Evolutionary conservation across 805 yeast genomes (phyloP), one percentile per base, ranked within the genome.

Genomic region (Wickerhamomyces sydowiorum): DNA sequence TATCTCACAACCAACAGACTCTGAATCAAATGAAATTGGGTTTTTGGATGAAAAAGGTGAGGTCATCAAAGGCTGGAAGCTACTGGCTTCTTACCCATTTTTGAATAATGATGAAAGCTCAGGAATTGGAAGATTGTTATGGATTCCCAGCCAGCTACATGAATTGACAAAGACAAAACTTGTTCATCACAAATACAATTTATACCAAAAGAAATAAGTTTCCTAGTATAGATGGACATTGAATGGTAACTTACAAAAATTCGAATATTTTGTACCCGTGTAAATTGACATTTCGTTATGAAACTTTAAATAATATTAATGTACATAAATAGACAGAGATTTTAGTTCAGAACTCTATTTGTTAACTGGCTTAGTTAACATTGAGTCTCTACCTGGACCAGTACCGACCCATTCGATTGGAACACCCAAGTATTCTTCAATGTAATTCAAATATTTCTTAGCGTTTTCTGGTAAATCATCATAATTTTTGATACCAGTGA

Each of bases 331-430:
- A 34, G 22, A 45, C 19, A 30, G 33, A 13, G 15, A 31, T 18
- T 12, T 20, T 15, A 36, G 13, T 14, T 18, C 14, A 22, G 28
- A 38, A 25, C 15, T 12, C 18, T 2, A 14, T 35, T 22, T 39
- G 39, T 35, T 46, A 49, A 43, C 51, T 43, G 46, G 59, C 62
- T 79, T 82, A 53, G 78, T 80, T 54, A 89, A 74, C 96, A 89
- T 90, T 29, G 90, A 80, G 43, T 85, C 95, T 71, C 98, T 86
- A 41, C 88, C 96, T 49, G 99, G 97, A 49, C 99, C 99, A 44
- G 96, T 93, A 62, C 99, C 99, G 48, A 93, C 93, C 97, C 97
- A 93, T 64, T 84, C 85, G 49, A 93, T 76, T 43, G 95, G 96
- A 44, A 87, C 91, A 38, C 75, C 73, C 48, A 90, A 72, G 59